phyloP scores from a whole-genome alignment of 495 filamentous ascomycete genomes.

The Neurospora tetrasperma region DNA sequence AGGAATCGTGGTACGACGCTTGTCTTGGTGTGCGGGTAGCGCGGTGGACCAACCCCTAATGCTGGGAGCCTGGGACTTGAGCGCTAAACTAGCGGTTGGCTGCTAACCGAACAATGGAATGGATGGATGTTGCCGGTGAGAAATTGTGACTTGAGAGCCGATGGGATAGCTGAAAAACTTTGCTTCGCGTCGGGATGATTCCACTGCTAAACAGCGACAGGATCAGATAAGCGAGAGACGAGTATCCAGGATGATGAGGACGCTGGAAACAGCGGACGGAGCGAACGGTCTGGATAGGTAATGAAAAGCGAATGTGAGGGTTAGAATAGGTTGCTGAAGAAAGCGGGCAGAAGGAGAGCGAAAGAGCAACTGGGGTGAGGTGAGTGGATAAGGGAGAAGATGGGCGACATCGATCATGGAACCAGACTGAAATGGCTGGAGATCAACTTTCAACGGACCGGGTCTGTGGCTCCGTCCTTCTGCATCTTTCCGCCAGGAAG shows the following conservation, averaged over 20 bases:
- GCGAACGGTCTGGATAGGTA: neutral
- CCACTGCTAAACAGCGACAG: neutral
- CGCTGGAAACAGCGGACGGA: constrained; percentile 1
- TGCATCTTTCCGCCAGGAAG: neutral
- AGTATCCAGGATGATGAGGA: neutral
- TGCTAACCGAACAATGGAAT: constrained; percentile 5
- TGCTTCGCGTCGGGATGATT: constrained; percentile 1
- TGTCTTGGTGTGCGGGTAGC: constrained; percentile 5
- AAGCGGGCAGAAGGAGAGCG: neutral
- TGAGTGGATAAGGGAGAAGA: constrained; percentile 4
- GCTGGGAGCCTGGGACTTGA: neutral
- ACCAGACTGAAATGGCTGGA: neutral
- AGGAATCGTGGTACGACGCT: constrained; percentile 15
- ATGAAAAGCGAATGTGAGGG: constrained; percentile 5
- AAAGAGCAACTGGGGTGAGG: constrained; percentile 2
- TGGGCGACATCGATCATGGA: neutral
- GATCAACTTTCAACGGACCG: constrained; percentile 2
- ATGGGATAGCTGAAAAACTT: constrained; percentile 3
- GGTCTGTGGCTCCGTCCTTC: constrained; percentile 8
- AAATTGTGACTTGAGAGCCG: constrained; percentile 2
- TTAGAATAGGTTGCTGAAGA: neutral
- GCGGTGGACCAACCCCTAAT: constrained; percentile 16
- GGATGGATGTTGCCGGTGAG: constrained; percentile 11
- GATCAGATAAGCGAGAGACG: constrained; percentile 1
- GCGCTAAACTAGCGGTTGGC: neutral